phyloP scores from a whole-genome alignment of 345 rosid genomes.

The Camelina laxa region DNA sequence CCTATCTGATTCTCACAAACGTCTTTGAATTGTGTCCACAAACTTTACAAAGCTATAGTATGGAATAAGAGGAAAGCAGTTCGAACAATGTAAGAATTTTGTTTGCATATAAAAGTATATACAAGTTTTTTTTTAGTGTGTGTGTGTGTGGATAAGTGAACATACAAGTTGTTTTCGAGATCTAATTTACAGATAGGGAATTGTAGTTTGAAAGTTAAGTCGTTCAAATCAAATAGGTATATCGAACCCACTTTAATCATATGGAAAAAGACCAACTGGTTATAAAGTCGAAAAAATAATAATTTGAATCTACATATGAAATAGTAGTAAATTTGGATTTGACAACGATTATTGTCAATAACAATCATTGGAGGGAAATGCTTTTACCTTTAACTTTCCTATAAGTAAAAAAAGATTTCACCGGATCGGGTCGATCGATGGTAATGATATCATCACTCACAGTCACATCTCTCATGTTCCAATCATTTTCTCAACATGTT shows the following conservation, averaged over 20 bases:
- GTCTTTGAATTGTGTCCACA: background rate
- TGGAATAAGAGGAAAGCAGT: background rate
- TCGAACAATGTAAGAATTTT: conserved; percentile 8
- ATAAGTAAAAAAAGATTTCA: conserved; percentile 26
- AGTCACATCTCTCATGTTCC: conserved; percentile 10
- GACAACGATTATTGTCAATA: conserved; percentile 31
- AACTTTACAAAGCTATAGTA: too few relatives aligned
- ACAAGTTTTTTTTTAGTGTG: background rate
- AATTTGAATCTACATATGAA: conserved; percentile 3
- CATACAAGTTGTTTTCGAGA: conserved; percentile 26
- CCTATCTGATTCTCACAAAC: background rate
- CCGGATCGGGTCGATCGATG: conserved; percentile 14
- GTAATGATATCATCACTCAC: background rate
- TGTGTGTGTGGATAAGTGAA: background rate
- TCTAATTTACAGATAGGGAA: conserved; percentile 22
- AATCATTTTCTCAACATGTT: conserved; percentile 16
- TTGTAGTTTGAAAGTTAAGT: conserved; percentile 32
- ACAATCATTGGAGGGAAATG: conserved; percentile 38
- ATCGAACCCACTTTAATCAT: conserved; percentile 40
- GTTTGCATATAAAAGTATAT: background rate
- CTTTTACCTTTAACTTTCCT: conserved; percentile 32
- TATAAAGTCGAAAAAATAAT: conserved; percentile 15
- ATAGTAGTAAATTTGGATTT: conserved; percentile 20
- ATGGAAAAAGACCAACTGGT: conserved; percentile 42
- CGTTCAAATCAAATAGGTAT: conserved; percentile 33